Evolutionary conservation across 2,329 filamentous ascomycete species (phyloP).

Genomic region (Neonectria magnoliae): DNA sequence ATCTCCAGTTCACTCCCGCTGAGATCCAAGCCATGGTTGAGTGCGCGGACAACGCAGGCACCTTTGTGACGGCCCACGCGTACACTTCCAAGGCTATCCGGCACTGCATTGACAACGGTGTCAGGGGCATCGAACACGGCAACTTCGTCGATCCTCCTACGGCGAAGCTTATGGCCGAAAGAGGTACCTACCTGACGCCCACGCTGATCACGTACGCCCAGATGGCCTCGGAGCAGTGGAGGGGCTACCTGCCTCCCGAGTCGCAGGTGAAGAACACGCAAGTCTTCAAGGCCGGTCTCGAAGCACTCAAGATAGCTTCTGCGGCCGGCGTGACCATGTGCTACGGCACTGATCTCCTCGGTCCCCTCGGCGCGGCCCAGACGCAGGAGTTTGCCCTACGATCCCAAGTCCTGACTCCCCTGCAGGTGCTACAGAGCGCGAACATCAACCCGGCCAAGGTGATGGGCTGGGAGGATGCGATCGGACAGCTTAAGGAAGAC

Average conservation of each 20-base stretch:
- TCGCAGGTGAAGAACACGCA: conserved; percentile 59
- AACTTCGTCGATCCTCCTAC: conserved; percentile 54
- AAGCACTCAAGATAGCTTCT: conserved; percentile 57
- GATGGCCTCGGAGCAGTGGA: conserved; percentile 55
- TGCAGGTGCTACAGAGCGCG: conserved; percentile 41
- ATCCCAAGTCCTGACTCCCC: conserved; percentile 29
- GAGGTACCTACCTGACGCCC: conserved; percentile 60
- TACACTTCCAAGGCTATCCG: conserved; percentile 65
- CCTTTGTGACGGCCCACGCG: conserved; percentile 66
- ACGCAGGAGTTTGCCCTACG: conserved; percentile 46
- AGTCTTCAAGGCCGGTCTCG: conserved; percentile 58
- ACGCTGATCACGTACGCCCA: conserved; percentile 62
- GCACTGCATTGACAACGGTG: conserved; percentile 54
- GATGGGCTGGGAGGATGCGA: conserved; percentile 53
- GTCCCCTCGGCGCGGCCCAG: conserved; percentile 43
- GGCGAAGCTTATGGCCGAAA: conserved; percentile 60
- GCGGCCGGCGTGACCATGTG: conserved; percentile 64
- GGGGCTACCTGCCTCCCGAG: conserved; percentile 54
- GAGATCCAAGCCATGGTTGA: conserved; percentile 65
- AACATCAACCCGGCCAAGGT: conserved; percentile 60
- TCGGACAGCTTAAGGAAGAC: conserved; percentile 61
- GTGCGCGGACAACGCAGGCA: conserved; percentile 58
- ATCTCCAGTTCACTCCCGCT: conserved; percentile 64
- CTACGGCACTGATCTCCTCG: conserved; percentile 56
- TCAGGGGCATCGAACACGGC: conserved; percentile 60